Evolutionary conservation across 768 basidiomycete species (phyloP).

Genomic region (Lepiota brunneoincarnata): DNA sequence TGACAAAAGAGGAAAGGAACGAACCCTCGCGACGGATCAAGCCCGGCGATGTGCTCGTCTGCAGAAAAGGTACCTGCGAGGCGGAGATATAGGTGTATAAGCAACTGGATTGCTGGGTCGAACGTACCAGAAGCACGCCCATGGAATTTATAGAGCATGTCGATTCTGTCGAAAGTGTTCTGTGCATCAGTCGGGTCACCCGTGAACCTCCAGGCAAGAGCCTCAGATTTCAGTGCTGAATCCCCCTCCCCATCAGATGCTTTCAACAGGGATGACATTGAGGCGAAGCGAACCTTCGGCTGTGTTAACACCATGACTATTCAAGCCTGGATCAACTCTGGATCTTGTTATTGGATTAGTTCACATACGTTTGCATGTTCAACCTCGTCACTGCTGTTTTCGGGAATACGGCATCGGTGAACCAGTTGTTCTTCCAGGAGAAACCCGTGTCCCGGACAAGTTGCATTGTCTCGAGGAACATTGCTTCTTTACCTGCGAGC

Average conservation of each 20-base stretch:
- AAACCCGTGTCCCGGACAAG: constrained; percentile 36
- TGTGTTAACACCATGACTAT: constrained; percentile 40
- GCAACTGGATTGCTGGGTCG: too few species aligned
- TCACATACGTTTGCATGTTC: constrained; percentile 31
- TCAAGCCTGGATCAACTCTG: background rate
- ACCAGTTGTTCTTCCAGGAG: constrained; percentile 42
- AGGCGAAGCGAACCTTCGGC: constrained; percentile 25
- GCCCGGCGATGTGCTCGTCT: constrained; percentile 39
- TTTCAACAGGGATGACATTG: background rate
- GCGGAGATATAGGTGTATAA: too few species aligned
- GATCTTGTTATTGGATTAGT: background rate
- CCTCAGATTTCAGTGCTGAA: constrained; percentile 39
- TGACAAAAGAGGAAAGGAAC: background rate
- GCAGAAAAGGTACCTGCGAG: constrained; percentile 35
- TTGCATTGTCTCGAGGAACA: constrained; percentile 39
- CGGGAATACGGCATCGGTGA: constrained; percentile 33
- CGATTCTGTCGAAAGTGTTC: constrained; percentile 35
- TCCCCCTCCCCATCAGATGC: background rate
- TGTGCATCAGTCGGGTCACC: constrained; percentile 35
- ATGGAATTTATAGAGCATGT: constrained; percentile 37
- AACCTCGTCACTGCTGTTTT: constrained; percentile 26
- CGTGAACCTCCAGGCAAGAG: constrained; percentile 39
- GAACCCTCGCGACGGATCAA: constrained; percentile 40
- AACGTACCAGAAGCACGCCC: constrained; percentile 32
- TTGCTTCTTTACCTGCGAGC: constrained; percentile 28